Evolutionary conservation across 306 rosid species (phyloP).

Genomic region (Quercus wislizeni): DNA sequence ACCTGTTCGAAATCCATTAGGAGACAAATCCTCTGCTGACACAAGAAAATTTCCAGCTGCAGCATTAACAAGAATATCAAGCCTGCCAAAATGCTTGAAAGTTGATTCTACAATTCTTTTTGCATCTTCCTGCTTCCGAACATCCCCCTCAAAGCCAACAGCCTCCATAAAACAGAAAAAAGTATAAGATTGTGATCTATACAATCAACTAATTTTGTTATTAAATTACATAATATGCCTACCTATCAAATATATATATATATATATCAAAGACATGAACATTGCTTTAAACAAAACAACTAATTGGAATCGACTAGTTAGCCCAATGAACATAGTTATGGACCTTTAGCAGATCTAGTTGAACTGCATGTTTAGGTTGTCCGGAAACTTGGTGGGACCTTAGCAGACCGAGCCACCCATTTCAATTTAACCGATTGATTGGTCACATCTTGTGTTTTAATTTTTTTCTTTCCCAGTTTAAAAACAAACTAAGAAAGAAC

Average conservation of each 20-base stretch:
- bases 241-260: not conserved
- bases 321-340: not conserved
- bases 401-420: not conserved
- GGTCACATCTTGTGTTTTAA: not conserved
- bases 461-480: not conserved
- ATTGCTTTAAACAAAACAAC: not conserved
- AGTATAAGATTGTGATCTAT: not conserved
- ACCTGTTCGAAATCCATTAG: constrained; percentile 98
- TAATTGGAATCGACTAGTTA: not conserved
- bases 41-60: constrained; percentile 92
- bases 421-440: not conserved
- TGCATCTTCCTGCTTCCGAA: constrained; percentile 87
- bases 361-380: not conserved
- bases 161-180: constrained; percentile 42
- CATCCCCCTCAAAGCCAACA: constrained; percentile 81
- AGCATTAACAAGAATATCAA: constrained; percentile 83
- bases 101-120: constrained; percentile 63
- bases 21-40: constrained; percentile 85
- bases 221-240: not conserved
- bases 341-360: not conserved
- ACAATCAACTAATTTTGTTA: not conserved
- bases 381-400: not conserved
- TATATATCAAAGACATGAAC: not conserved
- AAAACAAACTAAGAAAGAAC: not conserved
- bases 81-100: constrained; percentile 63